Evolutionary conservation across 2,329 filamentous ascomycete species (phyloP), one percentile per base, ranked within the genome.

Genomic region (Xylariaceae sp.): DNA sequence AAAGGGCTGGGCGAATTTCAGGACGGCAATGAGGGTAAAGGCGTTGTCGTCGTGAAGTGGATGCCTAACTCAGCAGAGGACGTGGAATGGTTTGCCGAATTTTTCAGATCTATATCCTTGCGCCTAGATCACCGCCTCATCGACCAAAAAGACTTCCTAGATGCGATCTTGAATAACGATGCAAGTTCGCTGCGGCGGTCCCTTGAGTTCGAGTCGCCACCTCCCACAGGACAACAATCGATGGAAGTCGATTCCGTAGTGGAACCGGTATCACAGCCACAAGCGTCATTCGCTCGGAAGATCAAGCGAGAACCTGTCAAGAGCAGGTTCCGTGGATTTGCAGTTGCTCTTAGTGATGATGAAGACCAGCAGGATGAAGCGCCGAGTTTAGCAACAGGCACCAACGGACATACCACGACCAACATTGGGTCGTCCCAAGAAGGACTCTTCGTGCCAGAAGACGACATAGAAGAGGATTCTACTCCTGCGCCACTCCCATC

Each of bases 61-160:
- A 78, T 86, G 18, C 81, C 86, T 8, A 80, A 78, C 49, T 82
- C 86, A 67, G 76, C 80, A 9, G 75, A 80, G 35, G 69, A 79
- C 45, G 68, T 79, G 57, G 77, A 82, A 8, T 96, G 90, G 90
- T 90, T 84, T 61, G 78, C 82, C 13, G 76, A 85, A 1, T 87
- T 96, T 65, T 82, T 87, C 64, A 86, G 81, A 4, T 76, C 85
- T 6, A 83, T 95, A 13, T 89, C 92, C 1, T 72, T 87, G 17
- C 79, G 84, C 51, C 81, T 95, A 10, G 88, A 92, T 62, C 92
- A 96, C 71, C 85, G 91, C 3, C 86, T 92, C 2, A 87, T 97
- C 56, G 86, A 93, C 66, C 92, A 97, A 70, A 92, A 88, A 59
- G 92, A 97, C 67, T 96, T 99, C 63, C 80, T 99, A 1, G 91